These are phyloP conservation scores for Castanopsis chinensis DNA, from an alignment of 306 rosid species.

Conservation along the genomic window DNA sequence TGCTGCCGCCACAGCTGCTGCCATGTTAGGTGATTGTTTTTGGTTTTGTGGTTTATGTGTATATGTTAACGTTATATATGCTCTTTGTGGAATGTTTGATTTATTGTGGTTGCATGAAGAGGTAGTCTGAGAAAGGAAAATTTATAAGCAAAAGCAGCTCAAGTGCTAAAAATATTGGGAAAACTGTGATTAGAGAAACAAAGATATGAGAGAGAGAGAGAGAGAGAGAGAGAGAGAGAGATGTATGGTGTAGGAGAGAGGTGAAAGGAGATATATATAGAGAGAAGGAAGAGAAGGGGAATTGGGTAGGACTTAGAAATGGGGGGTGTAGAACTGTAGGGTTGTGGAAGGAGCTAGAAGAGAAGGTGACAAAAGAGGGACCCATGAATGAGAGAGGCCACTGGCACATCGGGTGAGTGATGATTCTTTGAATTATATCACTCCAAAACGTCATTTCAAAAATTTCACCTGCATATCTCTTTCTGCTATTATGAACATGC, in stretches of 20 bases:
- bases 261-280: background rate
- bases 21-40: slow-evolving; percentile 8
- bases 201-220: background rate
- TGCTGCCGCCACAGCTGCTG: slow-evolving; percentile 30
- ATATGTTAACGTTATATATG: no score
- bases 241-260: background rate
- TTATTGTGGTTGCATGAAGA: no score
- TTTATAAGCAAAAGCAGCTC: background rate
- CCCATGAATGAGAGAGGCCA: slow-evolving; percentile 26
- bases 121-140: background rate
- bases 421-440: slow-evolving; percentile 26
- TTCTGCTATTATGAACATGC: background rate
- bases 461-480: background rate
- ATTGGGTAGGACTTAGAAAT: background rate
- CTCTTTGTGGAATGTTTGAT: no score
- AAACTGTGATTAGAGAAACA: background rate
- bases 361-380: slow-evolving; percentile 26
- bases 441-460: slow-evolving; percentile 28
- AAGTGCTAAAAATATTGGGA: background rate
- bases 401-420: slow-evolving; percentile 26
- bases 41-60: no score
- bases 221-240: background rate
- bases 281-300: background rate
- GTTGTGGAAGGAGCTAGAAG: background rate
- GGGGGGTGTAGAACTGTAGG: no score